A percentile compares a stretch with the other conserved stretches of the same genome.
These are phyloP conservation scores for Dactylellina parvicollis DNA, from an alignment of 2,329 filamentous ascomycete genomes.

Conservation along the genomic window DNA sequence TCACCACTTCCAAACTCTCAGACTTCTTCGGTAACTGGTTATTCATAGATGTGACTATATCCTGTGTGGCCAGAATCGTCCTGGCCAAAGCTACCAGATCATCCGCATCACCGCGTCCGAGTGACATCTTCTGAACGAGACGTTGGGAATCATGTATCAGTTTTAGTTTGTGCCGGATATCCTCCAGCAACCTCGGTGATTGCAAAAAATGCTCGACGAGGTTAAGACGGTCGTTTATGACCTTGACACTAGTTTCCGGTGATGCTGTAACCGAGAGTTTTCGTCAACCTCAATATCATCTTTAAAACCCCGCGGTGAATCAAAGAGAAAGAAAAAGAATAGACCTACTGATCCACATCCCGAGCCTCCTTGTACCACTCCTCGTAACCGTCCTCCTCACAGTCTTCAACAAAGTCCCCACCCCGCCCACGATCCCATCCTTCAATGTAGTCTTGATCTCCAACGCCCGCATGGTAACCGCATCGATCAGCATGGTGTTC, in stretches of 20 bases:
- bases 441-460: constrained; percentile 88
- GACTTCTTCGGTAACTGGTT: constrained; percentile 58
- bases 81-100: constrained; percentile 84
- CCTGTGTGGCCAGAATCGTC: constrained; percentile 78
- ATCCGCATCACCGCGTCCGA: constrained; percentile 90
- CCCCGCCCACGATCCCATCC: constrained; percentile 72
- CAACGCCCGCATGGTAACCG: constrained; percentile 85
- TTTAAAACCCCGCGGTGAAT: not conserved
- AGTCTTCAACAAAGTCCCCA: constrained; percentile 89
- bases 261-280: constrained; percentile 65
- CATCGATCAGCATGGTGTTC: constrained; percentile 89
- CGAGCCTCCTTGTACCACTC: constrained; percentile 84
- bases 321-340: constrained; percentile 6
- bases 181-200: constrained; percentile 74
- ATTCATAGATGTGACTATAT: constrained; percentile 68
- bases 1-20: constrained; percentile 59
- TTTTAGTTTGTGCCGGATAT: constrained; percentile 73
- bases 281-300: not conserved
- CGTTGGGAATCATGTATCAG: constrained; percentile 86
- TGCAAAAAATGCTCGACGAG: constrained; percentile 79
- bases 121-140: constrained; percentile 90
- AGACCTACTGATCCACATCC: constrained; percentile 77
- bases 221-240: constrained; percentile 82
- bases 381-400: constrained; percentile 89
- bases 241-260: constrained; percentile 83